Percentiles rank a stretch among this genome's conserved stretches.
Conservation (phyloP, 306 rosid species). For the Crotalaria pallida region DNA sequence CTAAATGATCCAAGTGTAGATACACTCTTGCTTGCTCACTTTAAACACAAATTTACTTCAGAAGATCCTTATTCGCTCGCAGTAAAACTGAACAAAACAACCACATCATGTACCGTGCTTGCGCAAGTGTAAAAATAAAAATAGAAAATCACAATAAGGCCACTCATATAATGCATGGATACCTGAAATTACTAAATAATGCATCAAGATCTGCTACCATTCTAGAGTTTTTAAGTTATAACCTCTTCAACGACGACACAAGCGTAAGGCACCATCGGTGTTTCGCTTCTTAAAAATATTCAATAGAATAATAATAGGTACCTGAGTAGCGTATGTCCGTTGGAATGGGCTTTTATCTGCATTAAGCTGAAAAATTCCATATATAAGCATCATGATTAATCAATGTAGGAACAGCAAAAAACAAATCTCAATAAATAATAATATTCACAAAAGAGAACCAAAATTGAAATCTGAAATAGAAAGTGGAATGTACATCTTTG, state of each 20-base stretch:
- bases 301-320: constrained; percentile 12
- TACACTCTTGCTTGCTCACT: no score
- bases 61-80: no score
- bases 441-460: not conserved
- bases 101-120: not conserved
- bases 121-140: not conserved
- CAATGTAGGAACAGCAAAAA: not conserved
- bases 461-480: not conserved
- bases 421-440: not conserved
- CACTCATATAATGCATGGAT: not conserved
- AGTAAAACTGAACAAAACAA: no score
- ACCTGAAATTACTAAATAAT: not conserved
- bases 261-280: not conserved
- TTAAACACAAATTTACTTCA: no score
- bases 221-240: constrained; percentile 5
- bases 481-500: constrained; percentile 47
- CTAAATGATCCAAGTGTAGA: no score
- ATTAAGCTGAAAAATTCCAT: constrained; percentile 57
- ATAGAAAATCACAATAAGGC: not conserved
- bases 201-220: not conserved
- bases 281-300: not conserved
- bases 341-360: constrained; percentile 75
- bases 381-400: not conserved
- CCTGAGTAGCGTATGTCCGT: constrained; percentile 81
- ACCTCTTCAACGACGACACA: not conserved